Evolutionary conservation across 75 land plant species (phyloP).

Genomic region (Azolla pinnata): DNA sequence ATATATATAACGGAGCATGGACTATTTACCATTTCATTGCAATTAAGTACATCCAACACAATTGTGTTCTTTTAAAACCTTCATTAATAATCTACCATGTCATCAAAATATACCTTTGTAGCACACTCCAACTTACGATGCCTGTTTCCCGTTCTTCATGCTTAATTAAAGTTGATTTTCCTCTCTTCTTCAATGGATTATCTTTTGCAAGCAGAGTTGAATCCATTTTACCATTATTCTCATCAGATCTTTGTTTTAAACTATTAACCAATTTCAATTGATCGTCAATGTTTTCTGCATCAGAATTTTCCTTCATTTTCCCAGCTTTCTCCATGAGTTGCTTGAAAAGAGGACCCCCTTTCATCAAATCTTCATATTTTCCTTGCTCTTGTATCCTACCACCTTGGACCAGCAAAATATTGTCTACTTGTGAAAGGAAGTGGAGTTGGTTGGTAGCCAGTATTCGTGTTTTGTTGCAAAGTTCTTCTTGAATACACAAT

Average conservation of each 20-base stretch:
- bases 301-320: conserved; percentile 55
- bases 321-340: conserved; percentile 98
- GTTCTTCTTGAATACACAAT: conserved; percentile 66
- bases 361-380: conserved; percentile 68
- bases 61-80: too few species aligned
- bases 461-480: conserved; percentile 70
- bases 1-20: too few species aligned
- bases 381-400: conserved; percentile 94
- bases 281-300: neutral
- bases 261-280: neutral
- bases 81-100: too few species aligned
- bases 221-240: neutral
- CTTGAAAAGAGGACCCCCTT: conserved; percentile 59
- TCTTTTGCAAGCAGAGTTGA: neutral
- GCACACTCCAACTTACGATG: conserved; percentile 68
- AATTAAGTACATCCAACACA: too few species aligned
- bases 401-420: conserved; percentile 64
- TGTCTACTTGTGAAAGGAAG: conserved; percentile 88
- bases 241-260: neutral
- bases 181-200: conserved; percentile 28
- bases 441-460: conserved; percentile 96
- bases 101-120: conserved; percentile 53
- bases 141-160: conserved; percentile 95
- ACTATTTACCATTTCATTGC: too few species aligned
- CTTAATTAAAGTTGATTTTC: conserved; percentile 72